A percentile compares a stretch with the other conserved stretches of the same genome.
Conservation (phyloP, 1,284 basidiomycete genomes). For the Trichosporon inkin region DNA sequence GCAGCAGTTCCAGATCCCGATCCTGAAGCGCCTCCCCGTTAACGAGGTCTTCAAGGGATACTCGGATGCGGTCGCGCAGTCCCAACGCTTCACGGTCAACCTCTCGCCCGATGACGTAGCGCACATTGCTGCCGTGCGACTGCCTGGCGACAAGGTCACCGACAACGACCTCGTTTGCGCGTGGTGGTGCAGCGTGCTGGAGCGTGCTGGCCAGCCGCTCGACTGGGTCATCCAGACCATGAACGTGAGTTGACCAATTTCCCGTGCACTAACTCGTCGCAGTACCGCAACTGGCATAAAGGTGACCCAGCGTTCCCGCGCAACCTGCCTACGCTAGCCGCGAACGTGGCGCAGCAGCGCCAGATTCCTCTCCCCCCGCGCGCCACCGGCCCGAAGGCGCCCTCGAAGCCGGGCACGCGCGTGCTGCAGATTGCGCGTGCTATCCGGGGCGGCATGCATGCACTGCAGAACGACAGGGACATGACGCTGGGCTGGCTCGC, state of each 20-base stretch:
- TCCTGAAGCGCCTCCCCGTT: conserved; percentile 14
- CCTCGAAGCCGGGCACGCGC: conserved; percentile 7
- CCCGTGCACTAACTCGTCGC: not conserved
- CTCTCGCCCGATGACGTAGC: conserved; percentile 17
- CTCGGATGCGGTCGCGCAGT: conserved; percentile 4
- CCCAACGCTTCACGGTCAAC: conserved; percentile 16
- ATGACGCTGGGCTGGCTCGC: conserved; percentile 19
- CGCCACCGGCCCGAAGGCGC: not conserved
- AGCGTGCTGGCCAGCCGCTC: conserved; percentile 22
- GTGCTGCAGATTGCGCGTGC: conserved; percentile 17
- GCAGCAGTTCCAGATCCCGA: conserved; percentile 15
- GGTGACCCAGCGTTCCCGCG: conserved; percentile 28
- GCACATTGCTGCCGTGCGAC: conserved; percentile 17
- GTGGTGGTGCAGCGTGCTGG: conserved; percentile 29
- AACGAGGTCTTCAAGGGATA: conserved; percentile 17
- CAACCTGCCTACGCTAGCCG: conserved; percentile 24
- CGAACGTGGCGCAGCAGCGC: conserved; percentile 35
- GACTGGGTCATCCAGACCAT: conserved; percentile 25
- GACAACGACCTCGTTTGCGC: conserved; percentile 30
- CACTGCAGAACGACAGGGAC: conserved; percentile 21
- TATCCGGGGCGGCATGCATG: conserved; percentile 15
- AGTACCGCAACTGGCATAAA: conserved; percentile 30
- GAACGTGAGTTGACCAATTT: conserved; percentile 22
- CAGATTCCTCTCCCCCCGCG: conserved; percentile 19
- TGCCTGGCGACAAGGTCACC: conserved; percentile 10